phyloP scores from a whole-genome alignment of 2,329 filamentous ascomycete genomes.

The Hymenoscyphus linearis region DNA sequence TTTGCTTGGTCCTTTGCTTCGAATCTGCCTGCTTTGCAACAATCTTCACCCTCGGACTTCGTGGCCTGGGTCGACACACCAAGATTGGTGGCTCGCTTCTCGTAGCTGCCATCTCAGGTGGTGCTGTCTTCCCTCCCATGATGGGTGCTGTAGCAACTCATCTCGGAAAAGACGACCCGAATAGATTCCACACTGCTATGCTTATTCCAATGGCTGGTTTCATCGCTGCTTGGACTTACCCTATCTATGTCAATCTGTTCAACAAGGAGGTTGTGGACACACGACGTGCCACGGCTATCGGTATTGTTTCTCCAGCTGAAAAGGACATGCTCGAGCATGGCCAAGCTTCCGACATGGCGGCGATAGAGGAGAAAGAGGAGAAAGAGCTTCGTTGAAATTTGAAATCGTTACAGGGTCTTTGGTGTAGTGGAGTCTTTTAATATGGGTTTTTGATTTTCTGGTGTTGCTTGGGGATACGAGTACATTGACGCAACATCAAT shows the following conservation, averaged over 20 bases:
- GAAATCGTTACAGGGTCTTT: background rate
- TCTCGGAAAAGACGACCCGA: slow-evolving; percentile 8
- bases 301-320: slow-evolving; percentile 5
- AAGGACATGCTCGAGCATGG: slow-evolving; percentile 13
- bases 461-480: background rate
- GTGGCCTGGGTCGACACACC: slow-evolving; percentile 70
- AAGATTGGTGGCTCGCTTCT: slow-evolving; percentile 71
- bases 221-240: slow-evolving; percentile 32
- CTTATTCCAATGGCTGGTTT: slow-evolving; percentile 32
- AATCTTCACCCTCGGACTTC: slow-evolving; percentile 73
- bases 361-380: background rate
- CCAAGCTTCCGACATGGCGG: slow-evolving; percentile 5
- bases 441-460: background rate
- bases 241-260: slow-evolving; percentile 32
- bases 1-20: slow-evolving; percentile 70
- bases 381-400: background rate
- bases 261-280: slow-evolving; percentile 31
- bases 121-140: slow-evolving; percentile 67
- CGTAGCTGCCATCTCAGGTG: slow-evolving; percentile 66
- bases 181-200: slow-evolving; percentile 27
- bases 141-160: slow-evolving; percentile 49
- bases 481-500: background rate
- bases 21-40: slow-evolving; percentile 77
- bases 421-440: background rate
- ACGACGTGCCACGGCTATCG: slow-evolving; percentile 12